A percentile compares a stretch with the other conserved stretches of the same genome.
These are phyloP conservation scores for Ophiognomonia clavigignenti-juglandacearum DNA, from an alignment of 2,329 filamentous ascomycete species.

Conservation along the genomic window DNA sequence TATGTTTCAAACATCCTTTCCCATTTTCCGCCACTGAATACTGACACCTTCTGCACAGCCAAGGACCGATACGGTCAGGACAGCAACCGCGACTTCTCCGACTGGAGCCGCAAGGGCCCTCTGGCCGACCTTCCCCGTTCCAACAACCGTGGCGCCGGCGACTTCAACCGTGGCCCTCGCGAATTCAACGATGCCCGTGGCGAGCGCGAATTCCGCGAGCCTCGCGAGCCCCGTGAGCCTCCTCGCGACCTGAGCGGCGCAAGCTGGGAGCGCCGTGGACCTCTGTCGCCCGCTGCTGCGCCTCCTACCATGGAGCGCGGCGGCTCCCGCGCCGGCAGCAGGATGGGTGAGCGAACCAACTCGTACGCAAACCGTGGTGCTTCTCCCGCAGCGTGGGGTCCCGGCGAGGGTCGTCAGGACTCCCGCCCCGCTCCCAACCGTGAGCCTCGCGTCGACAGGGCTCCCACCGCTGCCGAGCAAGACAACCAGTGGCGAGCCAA, in stretches of 20 bases:
- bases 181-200: constrained; percentile 62
- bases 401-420: constrained; percentile 56
- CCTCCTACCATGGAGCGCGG: constrained; percentile 45
- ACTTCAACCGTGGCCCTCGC: constrained; percentile 45
- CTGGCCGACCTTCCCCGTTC: constrained; percentile 35
- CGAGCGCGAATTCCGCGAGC: constrained; percentile 42
- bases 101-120: constrained; percentile 92
- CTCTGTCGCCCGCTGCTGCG: constrained; percentile 62
- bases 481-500: constrained; percentile 89
- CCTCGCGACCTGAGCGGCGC: constrained; percentile 11
- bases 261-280: constrained; percentile 94
- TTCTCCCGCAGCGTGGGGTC: constrained; percentile 72
- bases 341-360: constrained; percentile 39
- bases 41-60: constrained; percentile 56
- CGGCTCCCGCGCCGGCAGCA: constrained; percentile 51
- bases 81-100: constrained; percentile 69
- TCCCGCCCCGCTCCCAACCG: constrained; percentile 76
- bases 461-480: constrained; percentile 81
- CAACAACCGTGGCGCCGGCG: constrained; percentile 43
- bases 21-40: not conserved
- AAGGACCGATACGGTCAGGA: constrained; percentile 73
- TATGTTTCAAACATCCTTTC: constrained; percentile 47
- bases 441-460: constrained; percentile 68
- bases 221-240: constrained; percentile 14
- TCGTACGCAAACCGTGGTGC: constrained; percentile 57